Evolutionary conservation across 331 rosid genomes (phyloP).

Genomic region (Stylosanthes scabra): DNA sequence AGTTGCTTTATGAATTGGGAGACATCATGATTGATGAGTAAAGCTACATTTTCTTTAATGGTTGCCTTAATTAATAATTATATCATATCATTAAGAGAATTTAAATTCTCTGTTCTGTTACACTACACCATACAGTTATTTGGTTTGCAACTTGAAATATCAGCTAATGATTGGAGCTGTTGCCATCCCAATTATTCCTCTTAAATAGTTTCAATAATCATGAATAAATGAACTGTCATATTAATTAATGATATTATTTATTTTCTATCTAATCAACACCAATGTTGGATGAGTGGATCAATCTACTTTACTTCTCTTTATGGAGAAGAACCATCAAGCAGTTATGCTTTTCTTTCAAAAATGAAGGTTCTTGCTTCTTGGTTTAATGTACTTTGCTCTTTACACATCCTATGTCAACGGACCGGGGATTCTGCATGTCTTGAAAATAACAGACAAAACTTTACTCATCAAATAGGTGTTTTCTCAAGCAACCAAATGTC

Average conservation of each 20-base stretch:
- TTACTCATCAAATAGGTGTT: conserved; percentile 29
- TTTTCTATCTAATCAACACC: background rate
- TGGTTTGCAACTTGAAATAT: conserved; percentile 6
- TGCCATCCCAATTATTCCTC: background rate
- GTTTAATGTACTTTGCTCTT: background rate
- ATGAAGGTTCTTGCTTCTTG: background rate
- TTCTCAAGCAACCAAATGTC: conserved; percentile 42
- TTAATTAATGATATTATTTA: too few relatives aligned
- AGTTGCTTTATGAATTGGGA: too few relatives aligned
- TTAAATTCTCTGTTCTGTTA: background rate
- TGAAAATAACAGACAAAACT: conserved; percentile 25
- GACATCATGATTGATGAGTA: background rate
- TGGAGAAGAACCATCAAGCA: background rate
- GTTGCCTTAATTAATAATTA: background rate
- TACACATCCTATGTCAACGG: conserved; percentile 29
- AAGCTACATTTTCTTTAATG: background rate
- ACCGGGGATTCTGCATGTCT: conserved; percentile 25
- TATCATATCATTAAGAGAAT: background rate
- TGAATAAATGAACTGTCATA: too few relatives aligned
- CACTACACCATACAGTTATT: background rate
- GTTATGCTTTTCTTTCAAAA: background rate
- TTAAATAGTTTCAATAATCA: background rate
- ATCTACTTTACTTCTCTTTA: background rate
- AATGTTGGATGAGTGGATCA: background rate
- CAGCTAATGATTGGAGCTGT: conserved; percentile 29